A percentile compares a stretch with the other conserved stretches of the same genome.
These are phyloP conservation scores for Phytopythium litorale DNA, from an alignment of 352 stramenopile species.

Conservation along the genomic window DNA sequence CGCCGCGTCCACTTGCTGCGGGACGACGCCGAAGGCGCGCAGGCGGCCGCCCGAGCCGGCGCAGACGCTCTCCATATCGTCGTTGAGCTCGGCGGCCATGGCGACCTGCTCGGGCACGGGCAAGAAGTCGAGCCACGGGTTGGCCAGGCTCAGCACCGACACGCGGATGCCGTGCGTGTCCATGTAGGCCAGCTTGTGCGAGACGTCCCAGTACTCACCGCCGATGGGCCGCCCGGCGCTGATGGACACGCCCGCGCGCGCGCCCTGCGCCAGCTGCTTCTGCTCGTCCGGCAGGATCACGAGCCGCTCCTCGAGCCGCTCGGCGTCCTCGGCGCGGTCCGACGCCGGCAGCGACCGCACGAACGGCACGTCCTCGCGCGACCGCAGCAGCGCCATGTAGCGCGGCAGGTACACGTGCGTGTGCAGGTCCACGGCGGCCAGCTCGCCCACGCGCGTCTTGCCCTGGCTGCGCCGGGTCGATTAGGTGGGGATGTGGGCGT, in stretches of 20 bases:
- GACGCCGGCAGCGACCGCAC: slow-evolving; percentile 19
- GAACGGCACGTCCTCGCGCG: slow-evolving; percentile 39
- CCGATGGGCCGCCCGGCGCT: slow-evolving; percentile 49
- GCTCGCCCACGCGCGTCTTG: slow-evolving; percentile 29
- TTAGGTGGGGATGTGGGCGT: background rate
- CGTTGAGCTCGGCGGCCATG: slow-evolving; percentile 45
- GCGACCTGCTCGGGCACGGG: slow-evolving; percentile 31
- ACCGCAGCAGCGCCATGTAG: slow-evolving; percentile 58
- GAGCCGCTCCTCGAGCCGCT: slow-evolving; percentile 26
- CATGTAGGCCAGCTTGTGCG: slow-evolving; percentile 63
- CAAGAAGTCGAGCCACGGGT: slow-evolving; percentile 71
- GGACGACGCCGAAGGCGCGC: slow-evolving; percentile 51
- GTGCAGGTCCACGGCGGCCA: slow-evolving; percentile 50
- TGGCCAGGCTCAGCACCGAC: slow-evolving; percentile 59
- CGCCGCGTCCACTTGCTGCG: slow-evolving; percentile 27
- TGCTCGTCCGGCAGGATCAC: slow-evolving; percentile 58
- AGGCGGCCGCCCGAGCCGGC: slow-evolving; percentile 32
- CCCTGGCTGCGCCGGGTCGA: slow-evolving; percentile 14
- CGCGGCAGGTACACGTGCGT: slow-evolving; percentile 63
- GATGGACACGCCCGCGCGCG: slow-evolving; percentile 19
- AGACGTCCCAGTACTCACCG: slow-evolving; percentile 49
- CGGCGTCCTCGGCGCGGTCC: slow-evolving; percentile 8
- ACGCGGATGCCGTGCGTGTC: slow-evolving; percentile 52
- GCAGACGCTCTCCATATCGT: slow-evolving; percentile 54
- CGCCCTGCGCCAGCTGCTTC: slow-evolving; percentile 27